Evolutionary conservation across 2,329 filamentous ascomycete genomes (phyloP).

Genomic region (Cercospora canescens): DNA sequence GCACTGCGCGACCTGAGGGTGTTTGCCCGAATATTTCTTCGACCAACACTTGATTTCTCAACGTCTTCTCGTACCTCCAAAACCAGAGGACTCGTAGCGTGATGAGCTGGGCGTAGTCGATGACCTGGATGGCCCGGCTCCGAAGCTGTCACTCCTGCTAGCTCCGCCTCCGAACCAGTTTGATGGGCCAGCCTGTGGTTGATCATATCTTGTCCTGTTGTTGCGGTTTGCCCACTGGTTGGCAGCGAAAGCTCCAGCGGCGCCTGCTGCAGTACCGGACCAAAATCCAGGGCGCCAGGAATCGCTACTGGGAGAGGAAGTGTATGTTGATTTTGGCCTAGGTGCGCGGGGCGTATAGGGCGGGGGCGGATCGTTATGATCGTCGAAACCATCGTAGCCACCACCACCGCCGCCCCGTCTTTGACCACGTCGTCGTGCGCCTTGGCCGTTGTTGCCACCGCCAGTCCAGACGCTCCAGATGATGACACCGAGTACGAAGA

Average conservation of each 20-base stretch:
- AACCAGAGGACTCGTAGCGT: constrained; percentile 37
- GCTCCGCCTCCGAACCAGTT: constrained; percentile 28
- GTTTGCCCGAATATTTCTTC: not conserved
- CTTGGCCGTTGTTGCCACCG: constrained; percentile 15
- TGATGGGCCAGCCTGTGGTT: constrained; percentile 37
- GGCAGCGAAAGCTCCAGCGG: constrained; percentile 47
- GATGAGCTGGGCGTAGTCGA: constrained; percentile 30
- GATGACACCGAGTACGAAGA: constrained; percentile 33
- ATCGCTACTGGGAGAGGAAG: constrained; percentile 30
- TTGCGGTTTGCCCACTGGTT: constrained; percentile 20
- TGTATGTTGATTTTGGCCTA: constrained; percentile 16
- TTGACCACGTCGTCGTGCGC: constrained; percentile 12
- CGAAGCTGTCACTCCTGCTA: constrained; percentile 19
- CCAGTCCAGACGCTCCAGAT: constrained; percentile 32
- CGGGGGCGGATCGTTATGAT: constrained; percentile 54
- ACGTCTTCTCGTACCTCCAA: constrained; percentile 33
- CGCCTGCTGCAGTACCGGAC: constrained; percentile 67
- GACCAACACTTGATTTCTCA: not conserved
- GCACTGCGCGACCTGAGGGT: not conserved
- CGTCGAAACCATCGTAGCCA: constrained; percentile 42
- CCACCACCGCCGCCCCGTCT: constrained; percentile 40
- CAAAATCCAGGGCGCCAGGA: constrained; percentile 75
- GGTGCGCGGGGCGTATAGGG: constrained; percentile 43
- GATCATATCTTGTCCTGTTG: constrained; percentile 26
- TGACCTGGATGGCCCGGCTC: constrained; percentile 17